Evolutionary conservation across 768 basidiomycete genomes (phyloP), one percentile per base, ranked within the genome.

Genomic region (Antrodiella citrinella): DNA sequence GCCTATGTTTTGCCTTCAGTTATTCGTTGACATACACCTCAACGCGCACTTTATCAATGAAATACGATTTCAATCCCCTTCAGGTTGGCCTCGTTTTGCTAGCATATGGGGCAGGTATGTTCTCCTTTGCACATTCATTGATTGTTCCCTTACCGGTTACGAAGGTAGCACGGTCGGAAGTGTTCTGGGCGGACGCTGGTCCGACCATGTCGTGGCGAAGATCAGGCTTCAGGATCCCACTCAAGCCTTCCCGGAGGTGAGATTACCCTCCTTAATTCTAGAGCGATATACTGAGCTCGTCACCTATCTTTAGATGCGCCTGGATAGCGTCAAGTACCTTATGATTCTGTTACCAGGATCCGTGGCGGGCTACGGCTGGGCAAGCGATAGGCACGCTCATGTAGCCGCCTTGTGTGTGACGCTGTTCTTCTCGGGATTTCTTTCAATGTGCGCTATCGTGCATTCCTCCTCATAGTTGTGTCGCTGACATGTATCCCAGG

Each of bases 1-100:
- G 85, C 13, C 60, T 88, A 20, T 66, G 84, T 10, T 93, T 86
- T 59, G 84, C 81, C 0, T 82, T 81, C 48, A 76, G 72, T 38
- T 92, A 85, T 63, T 72, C 78, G 41, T 72, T 93, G 26, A 69
- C 78, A 2, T 94, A 91, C 62, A 88, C 88, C 0, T 80, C 80
- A 12, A 74, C 87, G 5, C 74, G 86, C 51, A 90, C 86, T 1
- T 72, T 94, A 10, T 74, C 70, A 4, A 62, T 65, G 23, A 65
- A 71, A 2, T 94, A 94, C 58, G 61, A 72, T 23, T 91, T 84
- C 62, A 69, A 77, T 44, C 69, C 91, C 0, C 68, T 93, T 3
- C 70, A 80, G 42, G 80, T 86, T 44, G 92, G 92, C 3, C 64
- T 92, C 22, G 80, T 91, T 7, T 75, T 92, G 4, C 74, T 96